Conservation (phyloP, 306 rosid genomes). For the Lupinus albus region DNA sequence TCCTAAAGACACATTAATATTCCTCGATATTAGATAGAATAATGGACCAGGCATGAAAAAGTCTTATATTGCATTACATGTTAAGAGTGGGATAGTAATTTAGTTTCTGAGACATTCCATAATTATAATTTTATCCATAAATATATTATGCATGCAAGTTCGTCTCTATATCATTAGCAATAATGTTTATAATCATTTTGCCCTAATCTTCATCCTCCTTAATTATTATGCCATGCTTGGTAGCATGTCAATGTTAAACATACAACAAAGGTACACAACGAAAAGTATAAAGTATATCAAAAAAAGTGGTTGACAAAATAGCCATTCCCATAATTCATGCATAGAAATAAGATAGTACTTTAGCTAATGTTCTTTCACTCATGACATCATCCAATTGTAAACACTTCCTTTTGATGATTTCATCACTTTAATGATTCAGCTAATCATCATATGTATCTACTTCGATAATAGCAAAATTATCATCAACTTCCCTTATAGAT, state of each 20-base stretch:
- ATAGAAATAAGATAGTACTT: neutral
- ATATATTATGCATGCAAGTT: too few relatives aligned
- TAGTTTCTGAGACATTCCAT: neutral
- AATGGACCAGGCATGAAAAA: neutral
- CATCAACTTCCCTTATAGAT: slow-evolving; percentile 25
- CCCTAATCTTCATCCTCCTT: too few relatives aligned
- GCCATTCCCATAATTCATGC: slow-evolving; percentile 27
- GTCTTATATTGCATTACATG: neutral
- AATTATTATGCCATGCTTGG: slow-evolving; percentile 22
- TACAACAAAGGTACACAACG: slow-evolving; percentile 1
- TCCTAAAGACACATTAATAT: too few relatives aligned
- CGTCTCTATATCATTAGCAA: too few relatives aligned
- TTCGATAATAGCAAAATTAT: slow-evolving; percentile 43
- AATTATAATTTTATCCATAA: too few relatives aligned
- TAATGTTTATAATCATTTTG: too few relatives aligned
- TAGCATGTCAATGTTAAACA: slow-evolving; percentile 28
- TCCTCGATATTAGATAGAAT: too few relatives aligned
- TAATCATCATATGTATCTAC: slow-evolving; percentile 43
- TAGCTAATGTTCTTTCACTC: slow-evolving; percentile 34
- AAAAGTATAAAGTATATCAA: slow-evolving; percentile 24
- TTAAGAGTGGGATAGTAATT: too few relatives aligned
- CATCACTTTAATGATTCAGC: slow-evolving; percentile 38
- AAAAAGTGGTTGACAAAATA: slow-evolving; percentile 29
- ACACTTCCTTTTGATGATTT: slow-evolving; percentile 1
- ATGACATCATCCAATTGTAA: slow-evolving; percentile 8